phyloP scores from a whole-genome alignment of 2,329 filamentous ascomycete genomes.

The Huntiella moniliformis region DNA sequence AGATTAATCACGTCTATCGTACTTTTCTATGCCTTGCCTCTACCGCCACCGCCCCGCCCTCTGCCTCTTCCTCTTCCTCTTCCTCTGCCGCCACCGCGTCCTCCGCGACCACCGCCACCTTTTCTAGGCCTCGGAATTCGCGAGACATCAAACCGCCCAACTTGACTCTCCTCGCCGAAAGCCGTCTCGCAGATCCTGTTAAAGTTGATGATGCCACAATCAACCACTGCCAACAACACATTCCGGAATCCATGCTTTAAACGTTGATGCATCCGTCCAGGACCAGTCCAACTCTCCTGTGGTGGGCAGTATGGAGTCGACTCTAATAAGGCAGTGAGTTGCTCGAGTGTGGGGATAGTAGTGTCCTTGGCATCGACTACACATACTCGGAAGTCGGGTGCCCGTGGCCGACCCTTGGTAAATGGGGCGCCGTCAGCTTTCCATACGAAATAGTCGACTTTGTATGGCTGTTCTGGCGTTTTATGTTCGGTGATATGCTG shows the following conservation, averaged over 20 bases:
- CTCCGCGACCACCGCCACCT: conserved; percentile 22
- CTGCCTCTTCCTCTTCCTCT: conserved; percentile 19
- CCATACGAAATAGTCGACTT: conserved; percentile 65
- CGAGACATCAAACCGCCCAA: conserved; percentile 29
- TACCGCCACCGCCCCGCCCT: conserved; percentile 1
- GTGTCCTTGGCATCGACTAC: conserved; percentile 61
- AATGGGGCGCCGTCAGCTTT: conserved; percentile 44
- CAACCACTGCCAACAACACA: conserved; percentile 72
- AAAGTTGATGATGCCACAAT: conserved; percentile 79
- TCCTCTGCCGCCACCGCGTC: conserved; percentile 24
- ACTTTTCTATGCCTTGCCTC: not conserved
- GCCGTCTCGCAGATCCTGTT: conserved; percentile 61
- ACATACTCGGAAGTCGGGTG: conserved; percentile 69
- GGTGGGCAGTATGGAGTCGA: conserved; percentile 37
- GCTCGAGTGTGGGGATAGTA: conserved; percentile 49
- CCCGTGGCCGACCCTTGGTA: conserved; percentile 58
- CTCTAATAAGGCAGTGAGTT: conserved; percentile 53
- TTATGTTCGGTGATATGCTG: conserved; percentile 12
- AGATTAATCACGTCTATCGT: no score
- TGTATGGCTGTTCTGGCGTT: conserved; percentile 35
- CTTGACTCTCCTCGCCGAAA: conserved; percentile 59
- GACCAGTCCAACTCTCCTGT: conserved; percentile 18
- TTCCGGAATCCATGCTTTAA: conserved; percentile 72
- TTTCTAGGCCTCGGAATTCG: conserved; percentile 21
- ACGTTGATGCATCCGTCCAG: conserved; percentile 47